phyloP scores from a whole-genome alignment of 1,139 yeast species.

The Insectozyma bohioensis region DNA sequence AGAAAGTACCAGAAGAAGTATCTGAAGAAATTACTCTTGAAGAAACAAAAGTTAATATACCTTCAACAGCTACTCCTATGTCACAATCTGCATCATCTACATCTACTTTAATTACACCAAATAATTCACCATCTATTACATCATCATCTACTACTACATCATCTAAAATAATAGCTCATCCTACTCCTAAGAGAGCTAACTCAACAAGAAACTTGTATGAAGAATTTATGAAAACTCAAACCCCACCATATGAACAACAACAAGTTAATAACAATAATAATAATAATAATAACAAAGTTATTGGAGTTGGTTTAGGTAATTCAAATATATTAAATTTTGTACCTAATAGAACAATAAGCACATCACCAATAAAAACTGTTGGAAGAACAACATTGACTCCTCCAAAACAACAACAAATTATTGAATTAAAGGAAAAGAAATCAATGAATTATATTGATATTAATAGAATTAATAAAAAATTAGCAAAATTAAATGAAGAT shows the following conservation, averaged over 20 bases:
- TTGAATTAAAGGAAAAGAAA: conserved; percentile 10
- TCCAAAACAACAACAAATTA: not conserved
- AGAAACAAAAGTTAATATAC: not conserved
- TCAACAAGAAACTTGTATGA: conserved; percentile 5
- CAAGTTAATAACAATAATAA: no score
- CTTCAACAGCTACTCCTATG: not conserved
- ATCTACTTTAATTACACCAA: conserved; percentile 3
- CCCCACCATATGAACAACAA: no score
- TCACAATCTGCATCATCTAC: conserved; percentile 3
- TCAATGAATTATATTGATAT: conserved; percentile 35
- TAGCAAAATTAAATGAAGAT: conserved; percentile 11
- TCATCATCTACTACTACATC: conserved; percentile 2
- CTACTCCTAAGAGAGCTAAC: conserved; percentile 8
- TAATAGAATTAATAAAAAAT: conserved; percentile 22
- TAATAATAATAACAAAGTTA: conserved; percentile 12
- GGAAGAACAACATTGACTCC: not conserved
- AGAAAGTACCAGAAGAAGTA: not conserved
- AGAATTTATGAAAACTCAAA: conserved; percentile 11
- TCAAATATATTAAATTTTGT: conserved; percentile 12
- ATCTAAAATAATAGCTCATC: conserved; percentile 10
- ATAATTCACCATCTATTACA: conserved; percentile 5
- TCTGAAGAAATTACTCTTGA: no score
- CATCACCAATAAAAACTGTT: conserved; percentile 16
- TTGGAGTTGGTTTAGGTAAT: conserved; percentile 16
- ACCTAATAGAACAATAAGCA: conserved; percentile 10